Evolutionary conservation across 805 yeast genomes (phyloP).

Genomic region (Ogataea trehalophila): DNA sequence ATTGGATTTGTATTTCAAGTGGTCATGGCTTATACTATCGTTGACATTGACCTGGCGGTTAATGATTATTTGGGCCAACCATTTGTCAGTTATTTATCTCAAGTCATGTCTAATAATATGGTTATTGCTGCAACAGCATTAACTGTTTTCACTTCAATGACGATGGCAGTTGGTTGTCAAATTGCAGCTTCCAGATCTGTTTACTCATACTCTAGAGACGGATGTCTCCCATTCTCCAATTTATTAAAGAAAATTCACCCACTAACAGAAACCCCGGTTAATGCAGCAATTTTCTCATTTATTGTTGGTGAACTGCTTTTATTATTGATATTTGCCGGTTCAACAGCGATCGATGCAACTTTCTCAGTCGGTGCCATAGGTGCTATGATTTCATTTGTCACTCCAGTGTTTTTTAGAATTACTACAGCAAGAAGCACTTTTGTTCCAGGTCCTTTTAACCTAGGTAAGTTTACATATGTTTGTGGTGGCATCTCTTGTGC

Average conservation of each 20-base stretch:
- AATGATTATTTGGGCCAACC: constrained; percentile 55
- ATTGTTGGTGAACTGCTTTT: constrained; percentile 49
- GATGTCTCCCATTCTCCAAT: constrained; percentile 58
- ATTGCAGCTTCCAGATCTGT: constrained; percentile 62
- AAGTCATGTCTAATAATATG: constrained; percentile 37
- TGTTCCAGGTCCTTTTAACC: constrained; percentile 59
- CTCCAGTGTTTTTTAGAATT: constrained; percentile 55
- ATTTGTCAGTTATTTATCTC: constrained; percentile 48
- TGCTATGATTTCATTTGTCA: constrained; percentile 56
- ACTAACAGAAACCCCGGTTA: constrained; percentile 53
- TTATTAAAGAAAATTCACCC: constrained; percentile 45
- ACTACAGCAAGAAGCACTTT: constrained; percentile 48
- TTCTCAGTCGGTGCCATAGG: constrained; percentile 71
- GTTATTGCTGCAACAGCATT: constrained; percentile 39
- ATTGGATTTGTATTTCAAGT: constrained; percentile 54
- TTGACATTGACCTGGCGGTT: constrained; percentile 41
- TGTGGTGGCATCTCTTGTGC: constrained; percentile 42
- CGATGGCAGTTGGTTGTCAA: constrained; percentile 52
- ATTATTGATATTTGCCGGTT: constrained; percentile 58
- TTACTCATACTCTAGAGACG: constrained; percentile 62
- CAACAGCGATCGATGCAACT: constrained; percentile 59
- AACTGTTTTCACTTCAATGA: constrained; percentile 38
- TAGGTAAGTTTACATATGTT: constrained; percentile 47
- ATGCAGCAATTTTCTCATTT: constrained; percentile 56
- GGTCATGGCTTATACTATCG: constrained; percentile 57